Base-by-base conservation (phyloP, 139 green algal genomes). In the Chlorella sp. region DNA sequence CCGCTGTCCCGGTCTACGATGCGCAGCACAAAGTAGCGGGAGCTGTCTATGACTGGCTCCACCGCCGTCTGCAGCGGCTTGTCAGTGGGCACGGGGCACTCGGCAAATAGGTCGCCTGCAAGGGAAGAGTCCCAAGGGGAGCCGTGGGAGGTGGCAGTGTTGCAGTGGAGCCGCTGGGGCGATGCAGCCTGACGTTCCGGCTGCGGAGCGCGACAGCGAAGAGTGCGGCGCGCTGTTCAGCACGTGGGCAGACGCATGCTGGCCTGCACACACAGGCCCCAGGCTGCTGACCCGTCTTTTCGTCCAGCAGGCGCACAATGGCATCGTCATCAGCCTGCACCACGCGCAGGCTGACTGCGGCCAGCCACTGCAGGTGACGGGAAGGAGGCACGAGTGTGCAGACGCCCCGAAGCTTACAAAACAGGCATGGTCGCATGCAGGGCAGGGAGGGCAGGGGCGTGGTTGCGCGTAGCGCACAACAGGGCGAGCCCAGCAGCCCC, bases 31-130 rank as follows among this genome's bases (percentile, higher is more conserved):
- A 93, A 96, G 46, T 95, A 95, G 5, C 92, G 77, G 73, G 83
- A 92, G 87, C 90, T 94, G 85, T 96, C 94, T 2, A 95, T 87
- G 3, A 95, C 94, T 0, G 92, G 88, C 85, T 96, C 94, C 8
- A 96, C 89, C 7, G 85, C 92, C 65, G 90, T 94, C 3, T 72
- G 86, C 22, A 94, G 58, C 0, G 91, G 81, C 58, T 78, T 87
- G 44, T 94, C 89, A 34, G 58, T 80, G 2, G 90, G 92, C 30
- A 96, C 74, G 0, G 92, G 91, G 81, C 93, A 96, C 81, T 96
- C 93, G 3, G 93, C 93, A 91, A 95, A 96, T 34, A 96, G 90
- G 36, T 95, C 90, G 19, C 88, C 91, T 89, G 85, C 51, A 43
- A 1, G 43, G 34, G 9, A 62, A 17, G 24, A 38, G 16, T 41